phyloP scores from a whole-genome alignment of 2,329 filamentous ascomycete species.

The Aspergillus fischeri region DNA sequence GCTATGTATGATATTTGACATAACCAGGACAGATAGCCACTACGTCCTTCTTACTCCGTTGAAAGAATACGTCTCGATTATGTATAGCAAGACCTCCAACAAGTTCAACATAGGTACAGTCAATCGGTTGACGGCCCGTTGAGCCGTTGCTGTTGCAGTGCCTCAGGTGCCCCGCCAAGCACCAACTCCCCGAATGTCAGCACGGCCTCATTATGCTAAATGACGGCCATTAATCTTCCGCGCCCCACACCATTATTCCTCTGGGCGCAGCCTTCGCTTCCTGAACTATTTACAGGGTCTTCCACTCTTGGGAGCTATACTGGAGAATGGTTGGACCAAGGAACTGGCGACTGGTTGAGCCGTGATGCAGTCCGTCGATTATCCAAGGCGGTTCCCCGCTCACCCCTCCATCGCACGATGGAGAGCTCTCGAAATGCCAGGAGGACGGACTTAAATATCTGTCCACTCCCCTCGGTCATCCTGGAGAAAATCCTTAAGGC shows the following conservation, averaged over 20 bases:
- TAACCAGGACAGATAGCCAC: neutral
- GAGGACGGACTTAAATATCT: neutral
- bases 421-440: neutral
- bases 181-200: neutral
- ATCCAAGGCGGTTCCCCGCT: slow-evolving; percentile 4
- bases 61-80: neutral
- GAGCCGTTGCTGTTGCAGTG: slow-evolving; percentile 9
- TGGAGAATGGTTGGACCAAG: slow-evolving; percentile 6
- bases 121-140: slow-evolving; percentile 14
- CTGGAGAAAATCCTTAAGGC: neutral
- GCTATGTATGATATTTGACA: neutral
- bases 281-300: neutral
- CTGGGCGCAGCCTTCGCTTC: neutral
- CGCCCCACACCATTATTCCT: neutral
- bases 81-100: neutral
- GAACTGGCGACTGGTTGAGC: neutral
- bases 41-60: neutral
- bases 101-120: neutral
- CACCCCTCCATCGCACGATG: slow-evolving; percentile 6
- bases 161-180: slow-evolving; percentile 1
- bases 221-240: neutral
- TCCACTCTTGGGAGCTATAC: neutral
- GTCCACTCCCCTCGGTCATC: neutral
- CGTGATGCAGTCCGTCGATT: neutral
- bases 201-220: too few relatives aligned